Percentiles rank a stretch among this genome's conserved stretches.
Conservation (phyloP, 2,329 filamentous ascomycete genomes). For the Bimuria novae-zelandiae region DNA sequence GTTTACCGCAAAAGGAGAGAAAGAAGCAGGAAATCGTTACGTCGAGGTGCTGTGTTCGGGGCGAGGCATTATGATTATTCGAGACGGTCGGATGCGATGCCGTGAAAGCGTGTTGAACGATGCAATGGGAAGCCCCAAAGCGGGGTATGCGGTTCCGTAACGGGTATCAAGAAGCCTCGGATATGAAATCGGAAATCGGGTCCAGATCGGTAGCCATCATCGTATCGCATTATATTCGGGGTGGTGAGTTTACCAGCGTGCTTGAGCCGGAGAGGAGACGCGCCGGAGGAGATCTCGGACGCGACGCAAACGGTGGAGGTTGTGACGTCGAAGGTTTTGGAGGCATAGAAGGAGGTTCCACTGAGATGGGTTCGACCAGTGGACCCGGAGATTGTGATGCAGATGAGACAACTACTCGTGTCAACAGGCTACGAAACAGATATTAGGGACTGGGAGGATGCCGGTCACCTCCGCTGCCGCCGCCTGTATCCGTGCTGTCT, state of each 20-base stretch:
- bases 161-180: slow-evolving; percentile 33
- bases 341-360: slow-evolving; percentile 5
- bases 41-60: slow-evolving; percentile 6
- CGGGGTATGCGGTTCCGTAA: slow-evolving; percentile 20
- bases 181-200: slow-evolving; percentile 25
- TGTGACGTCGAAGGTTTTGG: slow-evolving; percentile 18
- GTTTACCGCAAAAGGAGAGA: slow-evolving; percentile 8
- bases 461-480: slow-evolving; percentile 41
- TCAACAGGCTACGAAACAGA: slow-evolving; percentile 28
- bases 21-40: slow-evolving; percentile 19
- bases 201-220: slow-evolving; percentile 33
- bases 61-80: slow-evolving; percentile 26
- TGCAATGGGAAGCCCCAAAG: slow-evolving; percentile 21
- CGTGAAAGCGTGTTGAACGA: slow-evolving; percentile 19
- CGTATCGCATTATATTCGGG: slow-evolving; percentile 39
- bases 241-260: slow-evolving; percentile 34
- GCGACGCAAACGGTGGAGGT: slow-evolving; percentile 14
- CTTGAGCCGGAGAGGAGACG: slow-evolving; percentile 32
- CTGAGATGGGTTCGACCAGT: slow-evolving; percentile 2
- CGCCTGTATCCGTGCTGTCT: slow-evolving; percentile 56
- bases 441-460: slow-evolving; percentile 36
- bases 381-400: slow-evolving; percentile 22
- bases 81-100: slow-evolving; percentile 17
- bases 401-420: slow-evolving; percentile 30
- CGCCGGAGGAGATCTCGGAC: slow-evolving; percentile 16